These are phyloP conservation scores for Heliosperma pusillum DNA, from an alignment of 148 eudicot species.

Conservation along the genomic window DNA sequence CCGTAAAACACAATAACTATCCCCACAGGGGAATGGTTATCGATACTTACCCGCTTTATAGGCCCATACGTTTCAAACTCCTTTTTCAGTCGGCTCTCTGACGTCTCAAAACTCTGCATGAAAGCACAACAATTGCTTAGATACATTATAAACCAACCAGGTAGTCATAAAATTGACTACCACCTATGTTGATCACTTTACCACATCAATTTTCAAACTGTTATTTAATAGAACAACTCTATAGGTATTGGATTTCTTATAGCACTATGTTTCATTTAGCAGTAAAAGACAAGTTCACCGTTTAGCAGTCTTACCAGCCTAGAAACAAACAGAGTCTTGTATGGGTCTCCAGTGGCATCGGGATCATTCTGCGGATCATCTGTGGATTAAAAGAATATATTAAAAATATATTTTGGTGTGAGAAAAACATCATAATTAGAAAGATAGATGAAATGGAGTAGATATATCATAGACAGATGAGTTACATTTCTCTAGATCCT, in stretches of 20 bases:
- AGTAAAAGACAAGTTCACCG: too few species aligned
- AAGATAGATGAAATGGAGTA: neutral
- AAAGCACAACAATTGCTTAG: constrained; percentile 4
- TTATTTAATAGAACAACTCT: neutral
- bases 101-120: constrained; percentile 84
- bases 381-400: constrained; percentile 30
- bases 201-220: neutral
- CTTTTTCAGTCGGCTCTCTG: constrained; percentile 95
- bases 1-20: constrained; percentile 68
- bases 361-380: constrained; percentile 88
- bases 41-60: constrained; percentile 95
- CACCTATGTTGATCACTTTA: too few species aligned
- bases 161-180: neutral
- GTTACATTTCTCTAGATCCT: constrained; percentile 91
- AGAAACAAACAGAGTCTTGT: constrained; percentile 93
- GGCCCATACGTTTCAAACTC: constrained; percentile 99
- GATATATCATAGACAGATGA: neutral
- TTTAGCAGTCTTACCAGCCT: constrained; percentile 90
- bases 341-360: constrained; percentile 84
- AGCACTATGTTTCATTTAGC: too few species aligned
- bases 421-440: neutral
- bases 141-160: neutral
- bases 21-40: constrained; percentile 39
- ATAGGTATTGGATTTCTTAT: neutral
- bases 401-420: neutral